phyloP scores from a whole-genome alignment of 73 alveolate genomes.

The Paramecium primaurelia region DNA sequence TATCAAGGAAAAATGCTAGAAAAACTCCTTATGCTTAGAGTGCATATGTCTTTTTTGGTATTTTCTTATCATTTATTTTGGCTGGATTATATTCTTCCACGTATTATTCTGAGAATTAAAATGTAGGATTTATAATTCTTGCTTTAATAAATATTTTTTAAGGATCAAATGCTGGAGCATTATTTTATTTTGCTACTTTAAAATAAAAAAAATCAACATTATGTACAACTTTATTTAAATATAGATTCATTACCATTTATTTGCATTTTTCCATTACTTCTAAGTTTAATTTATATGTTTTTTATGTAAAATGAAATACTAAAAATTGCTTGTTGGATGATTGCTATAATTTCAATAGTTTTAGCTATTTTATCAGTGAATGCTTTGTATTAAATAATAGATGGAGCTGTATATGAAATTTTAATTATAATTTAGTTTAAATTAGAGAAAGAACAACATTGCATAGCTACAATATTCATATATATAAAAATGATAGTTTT shows the following conservation, averaged over 20 bases:
- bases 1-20: not conserved
- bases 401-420: not conserved
- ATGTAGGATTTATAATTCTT: not conserved
- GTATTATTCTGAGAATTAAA: not conserved
- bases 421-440: not conserved
- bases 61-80: not conserved
- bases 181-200: not conserved
- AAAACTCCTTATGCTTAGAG: slow-evolving; percentile 1
- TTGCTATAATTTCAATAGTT: not conserved
- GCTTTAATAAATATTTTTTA: not conserved
- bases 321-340: not conserved
- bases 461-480: not conserved
- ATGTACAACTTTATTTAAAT: not conserved
- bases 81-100: not conserved
- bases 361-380: not conserved
- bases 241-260: not conserved
- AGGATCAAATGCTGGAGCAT: slow-evolving; percentile 2
- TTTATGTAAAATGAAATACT: not conserved
- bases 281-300: not conserved
- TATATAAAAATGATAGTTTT: not conserved
- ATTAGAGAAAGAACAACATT: not conserved
- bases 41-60: slow-evolving; percentile 16
- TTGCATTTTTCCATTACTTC: not conserved
- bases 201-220: not conserved
- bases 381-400: not conserved